These are phyloP conservation scores for Geotrichum bryndzae DNA, from an alignment of 1,139 yeast genomes.

Conservation along the genomic window DNA sequence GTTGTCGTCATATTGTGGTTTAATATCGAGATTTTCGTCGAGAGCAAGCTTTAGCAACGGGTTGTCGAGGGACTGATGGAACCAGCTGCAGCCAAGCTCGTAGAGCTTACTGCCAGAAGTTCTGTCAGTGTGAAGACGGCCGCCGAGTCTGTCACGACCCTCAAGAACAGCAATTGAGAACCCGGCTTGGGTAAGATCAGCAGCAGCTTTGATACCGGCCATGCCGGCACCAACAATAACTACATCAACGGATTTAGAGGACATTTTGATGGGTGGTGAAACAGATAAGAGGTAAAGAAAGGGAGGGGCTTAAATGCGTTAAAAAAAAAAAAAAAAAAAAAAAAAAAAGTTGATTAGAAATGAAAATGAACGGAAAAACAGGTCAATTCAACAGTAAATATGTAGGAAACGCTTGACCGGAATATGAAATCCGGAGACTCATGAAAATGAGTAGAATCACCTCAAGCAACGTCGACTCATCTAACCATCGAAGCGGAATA, in stretches of 20 bases:
- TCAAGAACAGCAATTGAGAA: conserved; percentile 48
- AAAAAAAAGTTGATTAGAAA: not conserved
- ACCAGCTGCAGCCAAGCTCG: conserved; percentile 87
- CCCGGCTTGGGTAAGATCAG: conserved; percentile 44
- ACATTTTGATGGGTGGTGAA: not conserved
- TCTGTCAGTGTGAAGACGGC: conserved; percentile 35
- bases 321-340: not conserved
- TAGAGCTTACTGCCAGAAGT: conserved; percentile 26
- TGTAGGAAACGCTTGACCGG: not conserved
- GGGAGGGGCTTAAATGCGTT: not conserved
- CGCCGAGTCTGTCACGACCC: conserved; percentile 56
- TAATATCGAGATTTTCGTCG: conserved; percentile 25
- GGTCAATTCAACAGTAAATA: not conserved
- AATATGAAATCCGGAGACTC: not conserved
- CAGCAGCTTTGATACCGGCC: conserved; percentile 74
- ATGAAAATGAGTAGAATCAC: not conserved
- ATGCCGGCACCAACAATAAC: conserved; percentile 77
- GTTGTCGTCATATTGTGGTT: conserved; percentile 44
- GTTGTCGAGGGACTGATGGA: conserved; percentile 72
- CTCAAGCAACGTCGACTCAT: not conserved
- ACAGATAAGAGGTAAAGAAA: not conserved
- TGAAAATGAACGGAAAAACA: not conserved
- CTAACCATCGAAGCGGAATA: conserved; percentile 33
- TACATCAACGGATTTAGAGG: conserved; percentile 26
- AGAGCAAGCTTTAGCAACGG: conserved; percentile 38